These are phyloP conservation scores for Quercus glauca DNA, from an alignment of 306 rosid species.

Conservation along the genomic window DNA sequence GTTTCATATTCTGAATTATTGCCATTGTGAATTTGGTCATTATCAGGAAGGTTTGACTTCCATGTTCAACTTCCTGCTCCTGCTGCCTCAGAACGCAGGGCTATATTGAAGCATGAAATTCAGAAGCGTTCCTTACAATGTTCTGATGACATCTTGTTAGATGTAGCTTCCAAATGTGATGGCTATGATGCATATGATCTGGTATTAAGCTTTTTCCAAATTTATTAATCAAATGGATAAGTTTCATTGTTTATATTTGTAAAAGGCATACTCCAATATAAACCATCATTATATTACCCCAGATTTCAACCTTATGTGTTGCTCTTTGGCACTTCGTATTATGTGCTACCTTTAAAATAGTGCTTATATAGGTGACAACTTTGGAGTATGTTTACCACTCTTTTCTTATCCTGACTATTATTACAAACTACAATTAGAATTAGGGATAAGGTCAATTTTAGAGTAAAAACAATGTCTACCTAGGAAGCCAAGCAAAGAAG, in stretches of 20 bases:
- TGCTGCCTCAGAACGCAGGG: conserved; percentile 80
- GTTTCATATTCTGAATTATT: conserved; percentile 16
- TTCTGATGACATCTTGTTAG: conserved; percentile 63
- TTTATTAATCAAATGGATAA: background rate
- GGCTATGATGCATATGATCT: conserved; percentile 98
- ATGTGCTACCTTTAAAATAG: background rate
- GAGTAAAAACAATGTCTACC: background rate
- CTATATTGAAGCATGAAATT: conserved; percentile 84
- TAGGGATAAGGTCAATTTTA: background rate
- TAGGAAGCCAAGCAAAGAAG: background rate
- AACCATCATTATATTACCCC: background rate
- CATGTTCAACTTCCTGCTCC: conserved; percentile 89
- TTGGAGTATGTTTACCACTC: background rate
- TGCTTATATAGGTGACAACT: background rate
- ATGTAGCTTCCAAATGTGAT: conserved; percentile 84
- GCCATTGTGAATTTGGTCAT: conserved; percentile 17
- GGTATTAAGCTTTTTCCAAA: conserved; percentile 48
- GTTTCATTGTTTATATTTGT: conserved; percentile 2
- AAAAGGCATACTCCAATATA: background rate
- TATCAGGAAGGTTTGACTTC: conserved; percentile 84
- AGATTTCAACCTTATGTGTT: conserved; percentile 13
- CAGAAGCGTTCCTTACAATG: conserved; percentile 71
- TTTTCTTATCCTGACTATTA: background rate
- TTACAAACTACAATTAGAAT: background rate
- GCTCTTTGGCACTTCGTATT: conserved; percentile 6